phyloP scores from a whole-genome alignment of 768 basidiomycete genomes.

The Amanita phalloides region DNA sequence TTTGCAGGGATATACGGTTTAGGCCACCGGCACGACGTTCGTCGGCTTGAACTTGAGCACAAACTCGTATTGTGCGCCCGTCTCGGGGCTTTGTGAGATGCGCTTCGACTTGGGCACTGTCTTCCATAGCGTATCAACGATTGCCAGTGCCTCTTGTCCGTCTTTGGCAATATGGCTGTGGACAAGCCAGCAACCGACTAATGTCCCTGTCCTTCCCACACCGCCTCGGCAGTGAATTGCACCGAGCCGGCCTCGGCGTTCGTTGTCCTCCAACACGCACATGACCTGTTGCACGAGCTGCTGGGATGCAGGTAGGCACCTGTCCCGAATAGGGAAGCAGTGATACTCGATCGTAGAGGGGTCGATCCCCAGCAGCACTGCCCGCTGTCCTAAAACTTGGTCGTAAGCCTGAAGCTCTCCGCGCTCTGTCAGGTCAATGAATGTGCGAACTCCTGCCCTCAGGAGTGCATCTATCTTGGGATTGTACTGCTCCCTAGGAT shows the following conservation, averaged over 20 bases:
- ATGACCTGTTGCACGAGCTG: conserved; percentile 52
- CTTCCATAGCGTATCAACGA: conserved; percentile 63
- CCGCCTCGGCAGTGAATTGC: conserved; percentile 78
- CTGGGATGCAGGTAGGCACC: conserved; percentile 49
- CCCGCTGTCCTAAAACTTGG: conserved; percentile 40
- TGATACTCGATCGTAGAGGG: conserved; percentile 54
- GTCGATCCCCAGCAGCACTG: conserved; percentile 45
- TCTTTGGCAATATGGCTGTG: conserved; percentile 50
- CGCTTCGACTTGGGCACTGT: conserved; percentile 68
- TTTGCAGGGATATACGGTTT: not conserved
- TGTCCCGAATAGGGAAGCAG: conserved; percentile 70
- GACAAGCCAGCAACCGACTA: conserved; percentile 67
- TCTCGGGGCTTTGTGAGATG: conserved; percentile 72
- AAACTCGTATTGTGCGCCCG: conserved; percentile 69
- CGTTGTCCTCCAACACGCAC: conserved; percentile 48
- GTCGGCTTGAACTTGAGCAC: conserved; percentile 44
- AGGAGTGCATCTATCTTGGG: conserved; percentile 72
- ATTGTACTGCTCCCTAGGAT: conserved; percentile 40
- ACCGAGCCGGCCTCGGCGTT: conserved; percentile 42
- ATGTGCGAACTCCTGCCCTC: conserved; percentile 63
- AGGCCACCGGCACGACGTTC: not conserved
- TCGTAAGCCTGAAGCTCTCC: conserved; percentile 65
- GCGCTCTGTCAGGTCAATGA: conserved; percentile 78
- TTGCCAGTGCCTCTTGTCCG: conserved; percentile 52
- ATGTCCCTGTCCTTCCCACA: conserved; percentile 60